Percentiles rank a stretch among this genome's conserved stretches.
These are phyloP conservation scores for Amylocarpus encephaloides DNA, from an alignment of 2,329 filamentous ascomycete genomes.

Conservation along the genomic window DNA sequence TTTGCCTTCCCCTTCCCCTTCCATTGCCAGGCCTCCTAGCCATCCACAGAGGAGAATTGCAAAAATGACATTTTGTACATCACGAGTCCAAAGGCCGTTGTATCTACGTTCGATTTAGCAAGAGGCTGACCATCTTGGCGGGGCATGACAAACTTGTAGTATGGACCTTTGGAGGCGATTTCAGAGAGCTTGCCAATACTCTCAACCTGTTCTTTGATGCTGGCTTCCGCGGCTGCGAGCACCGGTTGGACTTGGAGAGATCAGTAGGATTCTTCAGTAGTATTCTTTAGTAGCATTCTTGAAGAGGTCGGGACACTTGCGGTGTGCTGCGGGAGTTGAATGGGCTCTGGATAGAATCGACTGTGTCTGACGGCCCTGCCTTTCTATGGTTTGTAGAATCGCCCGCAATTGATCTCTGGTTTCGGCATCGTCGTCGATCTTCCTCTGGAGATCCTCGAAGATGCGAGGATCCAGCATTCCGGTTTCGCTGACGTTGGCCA, in stretches of 20 bases:
- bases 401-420: slow-evolving; percentile 79
- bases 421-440: slow-evolving; percentile 79
- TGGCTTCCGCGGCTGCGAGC: slow-evolving; percentile 60
- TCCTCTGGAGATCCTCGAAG: slow-evolving; percentile 79
- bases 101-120: slow-evolving; percentile 39
- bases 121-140: background rate
- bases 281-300: background rate
- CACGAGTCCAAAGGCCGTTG: slow-evolving; percentile 78
- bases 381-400: slow-evolving; percentile 75
- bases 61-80: slow-evolving; percentile 71
- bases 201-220: slow-evolving; percentile 65
- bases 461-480: slow-evolving; percentile 58
- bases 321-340: slow-evolving; percentile 64
- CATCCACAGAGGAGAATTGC: slow-evolving; percentile 58
- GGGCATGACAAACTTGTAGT: slow-evolving; percentile 69
- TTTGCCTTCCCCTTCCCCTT: slow-evolving; percentile 38
- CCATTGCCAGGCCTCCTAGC: slow-evolving; percentile 63
- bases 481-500: slow-evolving; percentile 12
- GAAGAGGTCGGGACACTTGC: slow-evolving; percentile 37
- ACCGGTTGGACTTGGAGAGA: slow-evolving; percentile 54
- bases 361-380: slow-evolving; percentile 73
- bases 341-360: slow-evolving; percentile 84
- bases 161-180: slow-evolving; percentile 79
- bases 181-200: slow-evolving; percentile 64
- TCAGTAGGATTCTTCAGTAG: slow-evolving; percentile 17